Conservation (phyloP, 176 grass and related monocot species). For the Phyllostachys edulis region DNA sequence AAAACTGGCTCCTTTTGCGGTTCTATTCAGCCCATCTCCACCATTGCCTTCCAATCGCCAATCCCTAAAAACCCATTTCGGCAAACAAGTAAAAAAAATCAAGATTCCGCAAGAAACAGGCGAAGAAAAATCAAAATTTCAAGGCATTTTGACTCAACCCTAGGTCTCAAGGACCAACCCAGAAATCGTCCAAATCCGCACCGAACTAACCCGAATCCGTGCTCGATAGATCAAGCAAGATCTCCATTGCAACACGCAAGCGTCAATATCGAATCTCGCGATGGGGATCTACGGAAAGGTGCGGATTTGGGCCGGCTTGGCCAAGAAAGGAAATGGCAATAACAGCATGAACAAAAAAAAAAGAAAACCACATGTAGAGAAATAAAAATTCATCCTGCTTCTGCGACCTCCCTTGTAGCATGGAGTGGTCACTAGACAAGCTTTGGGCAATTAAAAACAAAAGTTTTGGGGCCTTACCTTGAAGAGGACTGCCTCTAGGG, state of each 20-base stretch:
- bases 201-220: background rate
- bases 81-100: constrained; percentile 21
- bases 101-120: background rate
- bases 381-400: constrained; percentile 13
- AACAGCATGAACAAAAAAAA: background rate
- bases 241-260: background rate
- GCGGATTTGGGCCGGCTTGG: constrained; percentile 5
- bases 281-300: background rate
- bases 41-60: constrained; percentile 25
- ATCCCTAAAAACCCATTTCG: constrained; percentile 20
- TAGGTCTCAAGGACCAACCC: constrained; percentile 25
- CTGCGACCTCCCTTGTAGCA: background rate
- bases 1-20: constrained; percentile 9
- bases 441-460: constrained; percentile 13
- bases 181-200: background rate
- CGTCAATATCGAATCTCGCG: background rate
- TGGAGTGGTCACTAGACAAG: constrained; percentile 15
- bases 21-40: constrained; percentile 39
- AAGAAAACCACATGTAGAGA: background rate
- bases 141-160: constrained; percentile 33
- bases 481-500: constrained; percentile 45
- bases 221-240: background rate
- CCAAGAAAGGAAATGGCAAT: constrained; percentile 14
- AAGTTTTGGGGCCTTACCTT: constrained; percentile 43
- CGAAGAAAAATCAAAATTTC: background rate